Evolutionary conservation across 2,329 filamentous ascomycete species (phyloP), one percentile per base, ranked within the genome.

Genomic region (Fusarium redolens): DNA sequence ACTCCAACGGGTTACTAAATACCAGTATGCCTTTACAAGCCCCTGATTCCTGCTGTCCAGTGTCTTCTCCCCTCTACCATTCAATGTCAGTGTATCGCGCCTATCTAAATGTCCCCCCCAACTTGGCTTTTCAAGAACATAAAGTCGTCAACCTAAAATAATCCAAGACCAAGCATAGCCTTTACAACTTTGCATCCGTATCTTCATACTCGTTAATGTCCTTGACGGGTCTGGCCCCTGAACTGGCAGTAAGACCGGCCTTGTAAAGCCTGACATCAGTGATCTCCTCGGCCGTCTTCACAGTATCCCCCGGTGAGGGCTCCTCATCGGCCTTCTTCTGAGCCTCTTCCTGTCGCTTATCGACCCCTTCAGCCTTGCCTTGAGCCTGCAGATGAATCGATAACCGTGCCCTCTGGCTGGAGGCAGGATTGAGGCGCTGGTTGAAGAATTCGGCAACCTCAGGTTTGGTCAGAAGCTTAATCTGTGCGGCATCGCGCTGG

Each of bases 191-290:
- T 17, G 93, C 84, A 71, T 93, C 94, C 67, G 92, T 86, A 67
- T 98, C 96, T 80, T 97, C 93, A 81, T 95, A 98, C 78, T 95
- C 93, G 70, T 87, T 92, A 63, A 98, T 82, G 73, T 96, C 92
- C 78, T 89, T 91, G 33, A 93, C 89, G 0, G 95, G 89, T 68
- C 87, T 87, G 4, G 95, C 90, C 2, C 93, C 96, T 25, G 88
- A 86, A 71, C 91, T 96, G 30, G 94, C 88, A 67, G 89, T 85
- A 76, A 98, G 85, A 18, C 89, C 86, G 1, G 93, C 91, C 86
- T 96, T 97, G 88, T 92, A 98, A 31, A 89, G 87, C 68, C 92
- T 88, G 6, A 97, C 92, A 78, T 97, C 93, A 51, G 89, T 90
- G 76, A 98, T 95, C 57, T 92, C 83, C 22, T 87, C 82, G 2